These are phyloP conservation scores for Acanthamoeba castellanii DNA, from an alignment of 208 protist species.

Conservation along the genomic window DNA sequence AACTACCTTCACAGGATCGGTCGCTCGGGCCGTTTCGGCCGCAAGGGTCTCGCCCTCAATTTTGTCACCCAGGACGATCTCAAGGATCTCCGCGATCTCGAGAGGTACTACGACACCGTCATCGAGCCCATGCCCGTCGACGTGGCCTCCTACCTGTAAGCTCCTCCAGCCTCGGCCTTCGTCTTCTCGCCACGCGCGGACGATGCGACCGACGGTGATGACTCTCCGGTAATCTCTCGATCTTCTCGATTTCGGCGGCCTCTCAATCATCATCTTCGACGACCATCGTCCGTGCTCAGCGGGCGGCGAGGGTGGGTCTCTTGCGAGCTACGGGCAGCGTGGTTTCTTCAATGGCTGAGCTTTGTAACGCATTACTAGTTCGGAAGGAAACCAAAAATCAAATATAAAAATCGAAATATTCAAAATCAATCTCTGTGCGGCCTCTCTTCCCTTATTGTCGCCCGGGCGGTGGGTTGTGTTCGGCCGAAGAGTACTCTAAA, in stretches of 20 bases:
- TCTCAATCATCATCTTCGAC: background rate
- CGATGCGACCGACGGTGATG: background rate
- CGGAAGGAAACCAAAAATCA: slow-evolving; percentile 64
- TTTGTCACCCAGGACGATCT: slow-evolving; percentile 98
- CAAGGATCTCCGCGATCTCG: slow-evolving; percentile 97
- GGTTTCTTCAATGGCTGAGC: slow-evolving; percentile 32
- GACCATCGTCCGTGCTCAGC: background rate
- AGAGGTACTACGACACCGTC: slow-evolving; percentile 99
- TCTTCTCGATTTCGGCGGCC: background rate
- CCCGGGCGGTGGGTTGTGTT: background rate
- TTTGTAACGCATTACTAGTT: slow-evolving; percentile 36
- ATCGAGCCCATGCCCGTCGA: slow-evolving; percentile 99
- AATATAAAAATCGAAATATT: slow-evolving; percentile 62
- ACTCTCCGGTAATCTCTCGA: background rate
- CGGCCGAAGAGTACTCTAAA: background rate
- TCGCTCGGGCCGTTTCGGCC: slow-evolving; percentile 99
- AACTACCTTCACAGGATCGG: slow-evolving; percentile 99
- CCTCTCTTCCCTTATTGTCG: background rate
- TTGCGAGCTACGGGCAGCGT: slow-evolving; percentile 21
- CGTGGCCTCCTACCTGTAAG: slow-evolving; percentile 88
- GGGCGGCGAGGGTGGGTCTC: background rate
- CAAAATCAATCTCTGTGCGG: background rate
- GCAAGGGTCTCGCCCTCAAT: slow-evolving; percentile 99
- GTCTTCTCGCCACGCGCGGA: background rate
- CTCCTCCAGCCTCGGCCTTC: background rate